phyloP scores from a whole-genome alignment of 2,329 filamentous ascomycete genomes.

The Fusarium sp. region DNA sequence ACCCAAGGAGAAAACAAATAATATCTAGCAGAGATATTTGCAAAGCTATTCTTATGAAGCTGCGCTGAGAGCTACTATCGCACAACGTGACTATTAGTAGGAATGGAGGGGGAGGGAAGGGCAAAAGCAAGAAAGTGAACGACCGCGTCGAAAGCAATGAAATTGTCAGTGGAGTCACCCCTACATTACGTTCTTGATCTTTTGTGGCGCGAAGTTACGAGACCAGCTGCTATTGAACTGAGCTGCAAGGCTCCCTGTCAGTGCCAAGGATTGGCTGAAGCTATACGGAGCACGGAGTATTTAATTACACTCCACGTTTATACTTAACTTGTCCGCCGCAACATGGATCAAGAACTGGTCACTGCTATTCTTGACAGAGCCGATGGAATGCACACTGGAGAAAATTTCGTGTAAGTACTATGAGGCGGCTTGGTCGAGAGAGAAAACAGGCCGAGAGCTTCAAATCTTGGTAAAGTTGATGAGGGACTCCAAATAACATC shows the following conservation, averaged over 20 bases:
- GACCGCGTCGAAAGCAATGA: constrained; percentile 20
- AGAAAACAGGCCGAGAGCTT: neutral
- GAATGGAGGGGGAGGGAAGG: neutral
- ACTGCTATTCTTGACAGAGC: constrained; percentile 27
- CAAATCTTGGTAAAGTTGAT: too few species aligned
- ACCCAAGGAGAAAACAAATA: constrained; percentile 10
- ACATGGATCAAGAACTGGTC: constrained; percentile 22
- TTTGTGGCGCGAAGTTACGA: constrained; percentile 28
- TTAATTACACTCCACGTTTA: constrained; percentile 10
- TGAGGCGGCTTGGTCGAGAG: neutral
- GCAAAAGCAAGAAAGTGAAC: constrained; percentile 6
- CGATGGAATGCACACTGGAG: neutral
- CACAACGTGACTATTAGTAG: neutral
- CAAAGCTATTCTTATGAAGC: neutral
- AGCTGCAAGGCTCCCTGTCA: constrained; percentile 4
- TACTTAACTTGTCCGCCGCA: constrained; percentile 5
- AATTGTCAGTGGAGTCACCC: constrained; percentile 36
- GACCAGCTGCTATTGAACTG: constrained; percentile 16
- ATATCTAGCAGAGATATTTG: neutral
- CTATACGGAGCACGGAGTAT: constrained; percentile 2
- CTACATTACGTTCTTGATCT: constrained; percentile 12
- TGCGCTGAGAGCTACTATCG: neutral
- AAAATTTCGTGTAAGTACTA: neutral
- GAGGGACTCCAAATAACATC: neutral
- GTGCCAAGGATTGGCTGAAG: constrained; percentile 16